Base-by-base conservation (phyloP, 768 basidiomycete genomes). In the Daedalea quercina region DNA sequence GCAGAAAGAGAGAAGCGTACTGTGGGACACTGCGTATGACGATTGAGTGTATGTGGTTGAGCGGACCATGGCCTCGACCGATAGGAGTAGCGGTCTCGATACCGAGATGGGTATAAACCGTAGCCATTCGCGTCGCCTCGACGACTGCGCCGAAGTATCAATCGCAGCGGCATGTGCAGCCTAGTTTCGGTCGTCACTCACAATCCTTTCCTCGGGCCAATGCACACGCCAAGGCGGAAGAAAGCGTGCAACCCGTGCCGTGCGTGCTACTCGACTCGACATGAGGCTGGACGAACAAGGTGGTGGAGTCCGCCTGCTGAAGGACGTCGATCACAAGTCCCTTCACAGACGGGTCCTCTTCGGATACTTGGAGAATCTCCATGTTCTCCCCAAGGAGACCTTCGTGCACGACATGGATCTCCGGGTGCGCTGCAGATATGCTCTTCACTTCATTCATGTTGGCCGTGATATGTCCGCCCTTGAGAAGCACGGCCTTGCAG, bases 211-310 rank as follows among this genome's bases (percentile, higher is more conserved):
- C 82, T 43, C 70, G 72, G 2, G 80, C 85, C 15, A 94, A 70
- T 4, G 74, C 74, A 51, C 81, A 82, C 1, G 85, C 84, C 17
- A 95, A 76, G 0, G 91, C 89, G 0, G 93, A 84, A 44, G 84
- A 85, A n/a, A 96, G 73, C 0, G 94, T 96, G 65, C 93, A 96
- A 1, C 93, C 94, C 0, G 94, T 96, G 1, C 94, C 94, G 63
- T 95, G 94, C 0, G 93, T 96, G 58, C 75, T 90, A 31, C 69
- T 76, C 6, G 87, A 82, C 13, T 84, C 72, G 20, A 91, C 69
- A 13, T 79, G 71, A 1, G 86, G 83, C 7, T 80, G 76, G 19
- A 80, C 72, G 54, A 82, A 85, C 17, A 90, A 48, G 1, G 78
- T 78, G 28, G 68, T 68, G 3, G 59, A 34, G 63, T 67, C 15